phyloP scores from a whole-genome alignment of 495 filamentous ascomycete species.

The Mycothermus thermophilus region DNA sequence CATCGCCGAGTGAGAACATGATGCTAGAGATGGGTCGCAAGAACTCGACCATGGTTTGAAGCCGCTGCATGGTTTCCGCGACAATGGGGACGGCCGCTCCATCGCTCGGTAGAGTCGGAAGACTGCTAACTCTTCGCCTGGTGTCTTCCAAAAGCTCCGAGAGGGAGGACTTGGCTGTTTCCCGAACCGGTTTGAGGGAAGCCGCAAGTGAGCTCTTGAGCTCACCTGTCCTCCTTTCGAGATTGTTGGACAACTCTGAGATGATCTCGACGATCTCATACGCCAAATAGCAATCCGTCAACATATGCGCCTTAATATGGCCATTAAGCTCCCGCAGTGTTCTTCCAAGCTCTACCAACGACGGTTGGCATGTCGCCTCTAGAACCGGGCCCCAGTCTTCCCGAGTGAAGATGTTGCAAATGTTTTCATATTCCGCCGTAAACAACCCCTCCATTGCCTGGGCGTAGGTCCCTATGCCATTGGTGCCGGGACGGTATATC shows the following conservation, averaged over 20 bases:
- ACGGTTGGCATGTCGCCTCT: conserved; percentile 57
- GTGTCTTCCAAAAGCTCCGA: conserved; percentile 78
- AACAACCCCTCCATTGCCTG: conserved; percentile 78
- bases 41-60: conserved; percentile 78
- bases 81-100: conserved; percentile 67
- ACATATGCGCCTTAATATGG: conserved; percentile 73
- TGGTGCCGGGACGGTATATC: conserved; percentile 80
- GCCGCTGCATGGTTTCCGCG: conserved; percentile 69
- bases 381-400: conserved; percentile 71
- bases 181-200: conserved; percentile 73
- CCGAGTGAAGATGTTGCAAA: conserved; percentile 67
- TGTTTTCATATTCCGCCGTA: conserved; percentile 73
- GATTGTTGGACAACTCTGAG: conserved; percentile 57
- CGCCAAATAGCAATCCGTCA: conserved; percentile 88
- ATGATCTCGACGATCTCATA: conserved; percentile 95
- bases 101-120: conserved; percentile 60
- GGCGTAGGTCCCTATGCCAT: conserved; percentile 82
- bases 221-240: conserved; percentile 73
- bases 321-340: conserved; percentile 80
- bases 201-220: conserved; percentile 72
- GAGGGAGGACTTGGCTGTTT: conserved; percentile 80
- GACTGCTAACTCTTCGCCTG: conserved; percentile 46
- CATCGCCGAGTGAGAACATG: conserved; percentile 81
- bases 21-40: conserved; percentile 77
- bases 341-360: conserved; percentile 68